Evolutionary conservation across 352 stramenopile genomes (phyloP).

Genomic region (Phytophthora chlamydospora): DNA sequence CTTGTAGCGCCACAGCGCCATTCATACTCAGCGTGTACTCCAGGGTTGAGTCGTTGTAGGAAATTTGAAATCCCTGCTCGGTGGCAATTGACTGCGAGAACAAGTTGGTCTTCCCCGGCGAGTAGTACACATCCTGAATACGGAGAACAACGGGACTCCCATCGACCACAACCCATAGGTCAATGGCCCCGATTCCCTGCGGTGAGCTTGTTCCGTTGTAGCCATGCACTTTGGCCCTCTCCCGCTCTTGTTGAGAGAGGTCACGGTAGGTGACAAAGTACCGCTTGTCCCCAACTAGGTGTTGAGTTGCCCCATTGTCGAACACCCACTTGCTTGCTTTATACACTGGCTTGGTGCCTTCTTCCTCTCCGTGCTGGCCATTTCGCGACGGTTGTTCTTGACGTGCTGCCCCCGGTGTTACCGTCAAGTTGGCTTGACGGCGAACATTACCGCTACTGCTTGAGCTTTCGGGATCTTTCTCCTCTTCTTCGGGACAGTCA

Average conservation of each 20-base stretch:
- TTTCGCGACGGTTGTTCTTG: too few species aligned
- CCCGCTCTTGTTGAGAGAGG: conserved; percentile 1
- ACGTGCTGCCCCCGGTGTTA: not conserved
- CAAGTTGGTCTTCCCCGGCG: conserved; percentile 2
- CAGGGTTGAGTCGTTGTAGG: not conserved
- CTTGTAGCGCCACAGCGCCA: not conserved
- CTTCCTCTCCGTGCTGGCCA: not conserved
- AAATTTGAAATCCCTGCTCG: conserved; percentile 5
- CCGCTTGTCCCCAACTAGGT: conserved; percentile 12
- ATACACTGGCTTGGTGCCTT: conserved; percentile 5
- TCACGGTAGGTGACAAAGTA: conserved; percentile 9
- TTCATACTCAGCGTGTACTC: conserved; percentile 6
- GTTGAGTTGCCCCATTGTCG: conserved; percentile 5
- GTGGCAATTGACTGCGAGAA: not conserved
- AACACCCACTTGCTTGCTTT: conserved; percentile 1
- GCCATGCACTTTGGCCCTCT: not conserved
- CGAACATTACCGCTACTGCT: not conserved
- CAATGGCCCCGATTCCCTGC: not conserved
- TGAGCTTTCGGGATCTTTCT: not conserved
- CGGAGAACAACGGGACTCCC: not conserved
- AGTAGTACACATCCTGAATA: conserved; percentile 10
- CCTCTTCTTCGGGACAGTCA: not conserved
- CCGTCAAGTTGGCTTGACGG: not conserved
- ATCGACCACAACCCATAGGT: conserved; percentile 3
- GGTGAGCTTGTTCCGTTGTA: not conserved